These are phyloP conservation scores for Psilocybe cubensis DNA, from an alignment of 768 basidiomycete species.

Conservation along the genomic window DNA sequence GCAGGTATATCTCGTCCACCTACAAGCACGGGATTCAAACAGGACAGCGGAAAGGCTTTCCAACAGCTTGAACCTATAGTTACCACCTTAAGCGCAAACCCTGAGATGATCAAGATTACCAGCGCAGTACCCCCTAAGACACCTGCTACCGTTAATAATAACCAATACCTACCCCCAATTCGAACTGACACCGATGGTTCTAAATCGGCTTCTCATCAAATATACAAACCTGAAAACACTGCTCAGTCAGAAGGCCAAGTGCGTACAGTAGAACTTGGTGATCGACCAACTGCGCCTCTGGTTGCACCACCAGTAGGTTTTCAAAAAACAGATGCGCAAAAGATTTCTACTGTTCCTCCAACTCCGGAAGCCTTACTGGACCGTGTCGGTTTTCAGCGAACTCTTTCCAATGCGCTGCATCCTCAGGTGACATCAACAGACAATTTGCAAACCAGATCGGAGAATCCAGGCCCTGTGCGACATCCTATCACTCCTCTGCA, in stretches of 20 bases:
- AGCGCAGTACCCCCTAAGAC: not conserved
- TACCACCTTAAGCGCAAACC: not conserved
- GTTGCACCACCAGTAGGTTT: not conserved
- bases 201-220: not conserved
- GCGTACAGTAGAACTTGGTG: not conserved
- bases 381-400: not conserved
- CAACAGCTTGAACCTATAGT: not conserved
- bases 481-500: not conserved
- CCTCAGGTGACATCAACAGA: not conserved
- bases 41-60: not conserved
- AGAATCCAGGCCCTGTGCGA: not conserved
- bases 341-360: not conserved
- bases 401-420: not conserved
- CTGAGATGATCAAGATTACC: not conserved
- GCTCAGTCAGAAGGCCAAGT: not conserved
- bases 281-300: not conserved
- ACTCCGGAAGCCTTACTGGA: not conserved
- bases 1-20: constrained; percentile 4
- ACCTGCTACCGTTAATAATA: not conserved
- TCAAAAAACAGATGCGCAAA: not conserved
- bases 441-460: not conserved
- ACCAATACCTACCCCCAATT: not conserved
- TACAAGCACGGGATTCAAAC: constrained; percentile 8
- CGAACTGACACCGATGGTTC: not conserved
- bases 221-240: not conserved